phyloP scores from a whole-genome alignment of 371 early-diverging fungal genomes.

The Circinella umbellata region DNA sequence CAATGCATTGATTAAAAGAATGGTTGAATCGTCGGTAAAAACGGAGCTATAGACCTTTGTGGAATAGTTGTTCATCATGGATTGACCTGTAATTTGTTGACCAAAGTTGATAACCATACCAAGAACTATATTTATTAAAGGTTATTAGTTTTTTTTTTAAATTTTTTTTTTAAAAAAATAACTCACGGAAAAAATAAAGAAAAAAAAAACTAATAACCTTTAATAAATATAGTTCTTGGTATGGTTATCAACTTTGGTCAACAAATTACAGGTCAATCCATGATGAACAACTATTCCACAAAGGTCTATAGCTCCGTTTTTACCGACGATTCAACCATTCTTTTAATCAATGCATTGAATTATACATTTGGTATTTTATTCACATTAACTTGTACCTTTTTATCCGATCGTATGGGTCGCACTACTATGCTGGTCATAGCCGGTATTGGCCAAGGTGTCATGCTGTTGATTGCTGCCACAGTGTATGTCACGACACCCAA shows the following conservation, averaged over 20 bases:
- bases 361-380: slow-evolving; percentile 38
- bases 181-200: too few relatives aligned
- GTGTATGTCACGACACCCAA: slow-evolving; percentile 28
- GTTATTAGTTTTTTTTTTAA: too few relatives aligned
- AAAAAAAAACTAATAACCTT: too few relatives aligned
- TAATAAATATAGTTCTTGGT: slow-evolving; percentile 19
- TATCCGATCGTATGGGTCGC: slow-evolving; percentile 32
- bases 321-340: slow-evolving; percentile 23
- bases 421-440: slow-evolving; percentile 22
- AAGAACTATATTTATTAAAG: slow-evolving; percentile 10
- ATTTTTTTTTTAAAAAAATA: too few relatives aligned
- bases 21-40: slow-evolving; percentile 27
- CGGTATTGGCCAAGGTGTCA: slow-evolving; percentile 30
- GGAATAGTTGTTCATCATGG: slow-evolving; percentile 39
- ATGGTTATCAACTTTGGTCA: slow-evolving; percentile 37
- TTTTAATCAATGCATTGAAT: slow-evolving; percentile 34
- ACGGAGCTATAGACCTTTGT: slow-evolving; percentile 29
- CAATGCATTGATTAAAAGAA: slow-evolving; percentile 32
- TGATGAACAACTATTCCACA: slow-evolving; percentile 39
- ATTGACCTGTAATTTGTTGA: slow-evolving; percentile 38
- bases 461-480: slow-evolving; percentile 32
- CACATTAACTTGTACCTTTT: slow-evolving; percentile 33
- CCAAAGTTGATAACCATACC: slow-evolving; percentile 37
- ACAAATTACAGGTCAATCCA: slow-evolving; percentile 38
- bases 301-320: slow-evolving; percentile 31